Conservation (phyloP, 2,329 filamentous ascomycete genomes). For the Aspergillus ruber region DNA sequence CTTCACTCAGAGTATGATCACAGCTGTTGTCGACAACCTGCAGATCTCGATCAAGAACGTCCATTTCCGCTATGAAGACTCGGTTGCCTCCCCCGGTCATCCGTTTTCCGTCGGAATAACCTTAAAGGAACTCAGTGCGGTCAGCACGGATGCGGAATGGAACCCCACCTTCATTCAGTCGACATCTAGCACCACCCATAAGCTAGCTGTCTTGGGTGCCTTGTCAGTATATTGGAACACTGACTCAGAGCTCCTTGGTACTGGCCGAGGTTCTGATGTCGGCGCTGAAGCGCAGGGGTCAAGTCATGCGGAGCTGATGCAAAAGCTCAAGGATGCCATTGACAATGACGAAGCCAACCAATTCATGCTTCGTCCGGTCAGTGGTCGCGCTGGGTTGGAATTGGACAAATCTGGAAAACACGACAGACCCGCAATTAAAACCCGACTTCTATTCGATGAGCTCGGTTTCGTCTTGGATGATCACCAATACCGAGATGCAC, state of each 20-base stretch:
- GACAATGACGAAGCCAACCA: conserved; percentile 73
- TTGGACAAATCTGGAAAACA: conserved; percentile 85
- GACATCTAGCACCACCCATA: conserved; percentile 75
- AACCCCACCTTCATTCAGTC: conserved; percentile 93
- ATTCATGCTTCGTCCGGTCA: conserved; percentile 93
- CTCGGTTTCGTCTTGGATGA: conserved; percentile 97
- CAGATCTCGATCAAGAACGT: conserved; percentile 98
- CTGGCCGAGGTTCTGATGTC: conserved; percentile 65
- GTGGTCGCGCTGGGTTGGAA: conserved; percentile 87
- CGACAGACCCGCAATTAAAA: conserved; percentile 78
- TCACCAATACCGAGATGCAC: conserved; percentile 88
- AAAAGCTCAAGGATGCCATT: conserved; percentile 72
- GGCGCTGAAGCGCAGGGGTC: conserved; percentile 54
- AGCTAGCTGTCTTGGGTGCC: conserved; percentile 82
- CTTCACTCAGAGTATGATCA: conserved; percentile 89
- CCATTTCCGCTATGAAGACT: conserved; percentile 95
- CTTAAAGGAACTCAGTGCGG: conserved; percentile 90
- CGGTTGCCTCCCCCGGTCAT: conserved; percentile 87
- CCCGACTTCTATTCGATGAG: conserved; percentile 88
- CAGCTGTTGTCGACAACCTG: conserved; percentile 96
- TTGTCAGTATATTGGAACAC: conserved; percentile 98
- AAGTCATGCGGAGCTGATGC: conserved; percentile 67
- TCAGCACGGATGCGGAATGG: conserved; percentile 94
- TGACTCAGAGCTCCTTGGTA: conserved; percentile 74
- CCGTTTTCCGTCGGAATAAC: conserved; percentile 91